A percentile compares a stretch with the other conserved stretches of the same genome.
phyloP scores from a whole-genome alignment of 2,329 filamentous ascomycete genomes.

The Pyricularia pennisetigena region DNA sequence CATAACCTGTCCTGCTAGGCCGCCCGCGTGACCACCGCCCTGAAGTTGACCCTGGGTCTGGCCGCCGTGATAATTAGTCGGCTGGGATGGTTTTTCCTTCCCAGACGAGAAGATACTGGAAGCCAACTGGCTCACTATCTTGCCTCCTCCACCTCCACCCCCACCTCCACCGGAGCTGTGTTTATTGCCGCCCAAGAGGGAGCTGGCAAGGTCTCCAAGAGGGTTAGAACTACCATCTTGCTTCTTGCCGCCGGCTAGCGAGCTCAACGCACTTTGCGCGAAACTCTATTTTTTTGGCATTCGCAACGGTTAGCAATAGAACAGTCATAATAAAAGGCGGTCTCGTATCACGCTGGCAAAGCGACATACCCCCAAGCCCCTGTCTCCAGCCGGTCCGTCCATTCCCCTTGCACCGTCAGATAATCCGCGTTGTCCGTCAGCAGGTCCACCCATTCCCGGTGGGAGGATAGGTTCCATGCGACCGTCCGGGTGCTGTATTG shows the following conservation, averaged over 20 bases:
- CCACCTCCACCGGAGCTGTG: conserved; percentile 16
- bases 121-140: conserved; percentile 47
- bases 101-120: conserved; percentile 43
- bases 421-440: conserved; percentile 32
- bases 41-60: conserved; percentile 27
- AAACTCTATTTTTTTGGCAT: conserved; percentile 32
- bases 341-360: background rate
- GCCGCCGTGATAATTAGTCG: conserved; percentile 39
- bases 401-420: conserved; percentile 6
- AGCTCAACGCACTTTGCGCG: conserved; percentile 47
- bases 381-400: conserved; percentile 30
- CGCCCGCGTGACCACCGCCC: conserved; percentile 20
- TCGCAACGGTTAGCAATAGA: background rate
- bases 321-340: background rate
- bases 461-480: conserved; percentile 49
- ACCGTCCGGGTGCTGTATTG: conserved; percentile 49
- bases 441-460: conserved; percentile 14
- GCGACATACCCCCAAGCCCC: conserved; percentile 55
- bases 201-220: conserved; percentile 35
- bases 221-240: conserved; percentile 26
- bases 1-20: conserved; percentile 42
- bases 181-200: conserved; percentile 29
- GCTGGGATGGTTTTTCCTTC: conserved; percentile 34
- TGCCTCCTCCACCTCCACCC: conserved; percentile 29
- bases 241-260: conserved; percentile 36